Percentiles rank a stretch among this genome's conserved stretches.
Conservation (phyloP, 108 stramenopile genomes). For the Cylindrotheca fusiformis region DNA sequence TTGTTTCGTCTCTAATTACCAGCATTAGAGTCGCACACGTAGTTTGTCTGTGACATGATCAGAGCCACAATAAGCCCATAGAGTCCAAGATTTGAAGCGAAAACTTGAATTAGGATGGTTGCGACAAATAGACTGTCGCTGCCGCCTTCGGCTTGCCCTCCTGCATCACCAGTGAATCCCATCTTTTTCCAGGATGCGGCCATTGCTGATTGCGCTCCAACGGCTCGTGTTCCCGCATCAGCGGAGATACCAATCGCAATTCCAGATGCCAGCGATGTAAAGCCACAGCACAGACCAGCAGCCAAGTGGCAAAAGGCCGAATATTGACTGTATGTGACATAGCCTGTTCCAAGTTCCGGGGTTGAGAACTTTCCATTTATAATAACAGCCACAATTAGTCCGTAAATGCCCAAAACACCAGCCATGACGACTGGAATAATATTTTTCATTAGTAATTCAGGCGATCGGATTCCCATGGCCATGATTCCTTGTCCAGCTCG, state of each 20-base stretch:
- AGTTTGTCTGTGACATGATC: slow-evolving; percentile 73
- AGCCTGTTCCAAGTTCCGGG: slow-evolving; percentile 44
- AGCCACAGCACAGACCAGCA: slow-evolving; percentile 66
- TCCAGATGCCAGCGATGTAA: slow-evolving; percentile 59
- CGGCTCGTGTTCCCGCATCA: slow-evolving; percentile 80
- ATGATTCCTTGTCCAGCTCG: slow-evolving; percentile 79
- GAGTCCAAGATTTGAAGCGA: slow-evolving; percentile 95
- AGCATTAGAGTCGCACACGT: slow-evolving; percentile 26
- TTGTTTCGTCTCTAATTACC: background rate
- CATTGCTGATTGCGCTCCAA: slow-evolving; percentile 89
- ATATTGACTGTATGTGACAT: slow-evolving; percentile 56
- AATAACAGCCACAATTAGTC: slow-evolving; percentile 73
- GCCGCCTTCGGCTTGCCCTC: slow-evolving; percentile 48
- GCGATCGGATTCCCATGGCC: slow-evolving; percentile 72
- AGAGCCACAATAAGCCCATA: slow-evolving; percentile 98
- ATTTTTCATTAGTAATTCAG: slow-evolving; percentile 70
- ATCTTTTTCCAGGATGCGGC: slow-evolving; percentile 80
- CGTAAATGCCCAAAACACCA: slow-evolving; percentile 76
- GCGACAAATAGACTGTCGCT: slow-evolving; percentile 94
- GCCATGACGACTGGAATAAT: slow-evolving; percentile 84
- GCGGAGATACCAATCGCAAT: slow-evolving; percentile 74
- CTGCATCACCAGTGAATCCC: slow-evolving; percentile 71
- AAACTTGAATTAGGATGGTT: slow-evolving; percentile 96
- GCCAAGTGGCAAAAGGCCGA: slow-evolving; percentile 64
- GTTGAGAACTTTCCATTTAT: slow-evolving; percentile 63